Percentiles rank a stretch among this genome's conserved stretches.
Evolutionary conservation across 148 eudicot genomes (phyloP).

Genomic region (Camellia granthamiana): DNA sequence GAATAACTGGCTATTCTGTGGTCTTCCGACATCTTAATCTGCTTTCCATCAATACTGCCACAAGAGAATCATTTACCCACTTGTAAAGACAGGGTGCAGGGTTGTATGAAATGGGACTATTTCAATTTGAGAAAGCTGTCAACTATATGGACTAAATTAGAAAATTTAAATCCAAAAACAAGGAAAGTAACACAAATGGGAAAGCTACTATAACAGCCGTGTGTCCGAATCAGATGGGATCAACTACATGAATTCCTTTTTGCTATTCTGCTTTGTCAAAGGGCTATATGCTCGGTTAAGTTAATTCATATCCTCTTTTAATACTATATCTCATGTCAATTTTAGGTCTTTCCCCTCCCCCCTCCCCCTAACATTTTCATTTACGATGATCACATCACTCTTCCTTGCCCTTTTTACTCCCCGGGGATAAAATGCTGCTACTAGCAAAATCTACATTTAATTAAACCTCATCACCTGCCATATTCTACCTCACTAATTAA

Average conservation of each 20-base stretch:
- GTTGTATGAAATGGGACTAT: background rate
- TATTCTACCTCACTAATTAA: background rate
- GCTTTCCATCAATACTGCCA: slow-evolving; percentile 74
- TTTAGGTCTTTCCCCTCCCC: too few relatives aligned
- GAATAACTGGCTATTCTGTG: slow-evolving; percentile 78
- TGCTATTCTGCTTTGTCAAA: too few relatives aligned
- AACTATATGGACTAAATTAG: background rate
- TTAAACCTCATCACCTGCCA: background rate
- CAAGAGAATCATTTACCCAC: slow-evolving; percentile 11
- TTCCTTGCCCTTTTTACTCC: too few relatives aligned
- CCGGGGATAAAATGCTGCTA: background rate
- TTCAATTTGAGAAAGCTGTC: background rate
- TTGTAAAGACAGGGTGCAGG: background rate
- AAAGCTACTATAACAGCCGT: background rate
- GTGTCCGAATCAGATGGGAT: too few relatives aligned
- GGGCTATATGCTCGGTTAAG: too few relatives aligned
- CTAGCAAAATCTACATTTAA: slow-evolving; percentile 1
- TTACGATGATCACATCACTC: too few relatives aligned
- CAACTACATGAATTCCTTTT: too few relatives aligned
- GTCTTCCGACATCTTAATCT: slow-evolving; percentile 88
- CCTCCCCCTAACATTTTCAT: too few relatives aligned
- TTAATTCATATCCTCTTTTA: too few relatives aligned
- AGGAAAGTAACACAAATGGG: background rate
- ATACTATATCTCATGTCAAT: too few relatives aligned
- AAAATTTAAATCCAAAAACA: background rate